phyloP scores from a whole-genome alignment of 2,329 filamentous ascomycete species.

The Graphium sp. region DNA sequence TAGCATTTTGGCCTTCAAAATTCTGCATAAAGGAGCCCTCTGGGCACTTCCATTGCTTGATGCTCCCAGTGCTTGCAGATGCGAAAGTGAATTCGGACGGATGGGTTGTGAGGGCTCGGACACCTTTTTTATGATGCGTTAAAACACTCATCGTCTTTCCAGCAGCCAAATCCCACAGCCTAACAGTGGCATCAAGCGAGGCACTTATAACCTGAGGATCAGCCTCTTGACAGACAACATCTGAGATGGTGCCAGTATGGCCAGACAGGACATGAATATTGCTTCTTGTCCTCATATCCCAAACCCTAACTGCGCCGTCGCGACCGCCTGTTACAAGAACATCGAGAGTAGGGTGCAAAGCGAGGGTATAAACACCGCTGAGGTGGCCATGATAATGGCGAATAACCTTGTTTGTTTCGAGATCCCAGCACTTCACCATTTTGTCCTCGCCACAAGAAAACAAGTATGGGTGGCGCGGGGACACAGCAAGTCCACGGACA shows the following conservation, averaged over 20 bases:
- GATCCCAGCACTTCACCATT: slow-evolving; percentile 99
- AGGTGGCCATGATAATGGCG: slow-evolving; percentile 94
- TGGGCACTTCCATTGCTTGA: slow-evolving; percentile 99
- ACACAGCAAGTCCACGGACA: slow-evolving; percentile 81
- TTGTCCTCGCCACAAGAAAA: slow-evolving; percentile 98
- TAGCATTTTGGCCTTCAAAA: slow-evolving; percentile 89
- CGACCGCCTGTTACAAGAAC: slow-evolving; percentile 88
- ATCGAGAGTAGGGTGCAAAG: slow-evolving; percentile 87
- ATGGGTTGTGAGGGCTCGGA: slow-evolving; percentile 69
- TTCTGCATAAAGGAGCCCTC: slow-evolving; percentile 99
- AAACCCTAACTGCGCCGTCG: slow-evolving; percentile 86
- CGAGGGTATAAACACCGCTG: slow-evolving; percentile 84
- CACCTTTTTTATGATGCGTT: slow-evolving; percentile 97
- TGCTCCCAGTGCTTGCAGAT: slow-evolving; percentile 75
- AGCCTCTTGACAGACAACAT: slow-evolving; percentile 83
- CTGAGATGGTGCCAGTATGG: slow-evolving; percentile 79
- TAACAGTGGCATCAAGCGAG: slow-evolving; percentile 82
- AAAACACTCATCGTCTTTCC: slow-evolving; percentile 92
- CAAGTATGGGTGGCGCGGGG: slow-evolving; percentile 83
- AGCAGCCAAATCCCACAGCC: slow-evolving; percentile 89
- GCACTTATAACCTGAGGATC: slow-evolving; percentile 90
- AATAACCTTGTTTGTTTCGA: slow-evolving; percentile 99
- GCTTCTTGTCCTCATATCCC: slow-evolving; percentile 94
- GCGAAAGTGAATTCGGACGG: slow-evolving; percentile 95
- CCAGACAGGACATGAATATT: slow-evolving; percentile 89